Evolutionary conservation across 352 stramenopile species (phyloP), one percentile per base, ranked within the genome.

Genomic region (Phytophthora idaei): DNA sequence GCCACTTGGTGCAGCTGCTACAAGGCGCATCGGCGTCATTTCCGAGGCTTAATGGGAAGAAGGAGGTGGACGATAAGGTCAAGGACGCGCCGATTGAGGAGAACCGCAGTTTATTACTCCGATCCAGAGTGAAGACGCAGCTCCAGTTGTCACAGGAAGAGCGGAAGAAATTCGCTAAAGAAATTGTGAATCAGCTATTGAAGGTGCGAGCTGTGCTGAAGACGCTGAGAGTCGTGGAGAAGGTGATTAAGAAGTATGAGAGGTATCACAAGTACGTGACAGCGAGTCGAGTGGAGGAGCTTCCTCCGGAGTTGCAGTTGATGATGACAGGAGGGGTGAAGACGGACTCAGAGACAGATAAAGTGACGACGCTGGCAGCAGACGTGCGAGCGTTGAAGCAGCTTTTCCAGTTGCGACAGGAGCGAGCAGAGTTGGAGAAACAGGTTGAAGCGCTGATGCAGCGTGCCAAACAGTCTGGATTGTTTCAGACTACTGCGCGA

Each of bases 301-400:
- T 94, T 21, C 84, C 84, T 0, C 6, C 25, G 21, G 72, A 89
- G 11, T 60, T 93, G 14, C 83, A 78, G 8, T 17, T 72, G 11
- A 72, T 83, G 47, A 48, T 92, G 50, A 21, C 71, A 29, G 64
- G 36, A 44, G 41, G 27, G 47, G n/a, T 41, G 41, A 63, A 54
- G 41, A 53, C 53, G 4, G 64, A 69, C 4, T n/a, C 51, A 7
- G 56, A 50, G 4, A 57, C 54, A 1, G 76, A 81, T 3, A 87
- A 80, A 29, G 68, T 85, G 11, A 79, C 72, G 49, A 74, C 75
- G 8, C 53, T 94, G 27, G 87, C 87, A 5, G 85, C 87, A 0
- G 87, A 94, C 50, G 81, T 91, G 3, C 85, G 87, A 42, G 87
- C 87, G 2, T 53, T 94, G 45, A 85, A 81, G 41, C 87, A 94